Evolutionary conservation across 208 protist genomes (phyloP).

Genomic region (Trypanosoma lewisi): DNA sequence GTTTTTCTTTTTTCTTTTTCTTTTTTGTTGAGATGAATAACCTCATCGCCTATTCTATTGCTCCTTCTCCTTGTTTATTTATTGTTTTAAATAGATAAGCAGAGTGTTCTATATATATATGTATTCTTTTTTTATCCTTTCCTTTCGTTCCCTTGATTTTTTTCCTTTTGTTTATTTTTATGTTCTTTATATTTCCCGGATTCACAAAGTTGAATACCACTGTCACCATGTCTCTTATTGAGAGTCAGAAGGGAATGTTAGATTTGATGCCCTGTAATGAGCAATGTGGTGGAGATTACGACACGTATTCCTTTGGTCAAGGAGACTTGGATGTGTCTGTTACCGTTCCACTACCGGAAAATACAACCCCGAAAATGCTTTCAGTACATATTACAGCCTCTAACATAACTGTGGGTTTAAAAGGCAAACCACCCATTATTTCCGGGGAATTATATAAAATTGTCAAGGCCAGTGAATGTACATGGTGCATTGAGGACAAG

Average conservation of each 20-base stretch:
- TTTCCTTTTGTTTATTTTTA: constrained; percentile 5
- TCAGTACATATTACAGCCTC: constrained; percentile 52
- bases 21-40: constrained; percentile 8
- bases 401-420: constrained; percentile 45
- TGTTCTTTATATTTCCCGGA: background rate
- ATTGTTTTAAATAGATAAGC: too few species aligned
- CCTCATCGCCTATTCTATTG: too few species aligned
- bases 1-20: constrained; percentile 16
- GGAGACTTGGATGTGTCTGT: constrained; percentile 75
- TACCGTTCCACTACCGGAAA: constrained; percentile 48
- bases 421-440: constrained; percentile 42
- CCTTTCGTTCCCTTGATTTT: background rate
- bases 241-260: constrained; percentile 55
- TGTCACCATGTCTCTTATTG: constrained; percentile 50
- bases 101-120: too few species aligned
- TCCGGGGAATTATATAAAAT: constrained; percentile 74
- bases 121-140: too few species aligned
- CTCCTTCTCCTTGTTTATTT: too few species aligned
- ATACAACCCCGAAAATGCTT: constrained; percentile 54
- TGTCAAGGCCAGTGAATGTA: constrained; percentile 77
- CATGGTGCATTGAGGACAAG: constrained; percentile 81
- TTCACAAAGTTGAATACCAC: background rate
- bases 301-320: constrained; percentile 74
- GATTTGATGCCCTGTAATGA: constrained; percentile 82
- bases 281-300: constrained; percentile 79